Percentiles rank a stretch among this genome's conserved stretches.
Conservation (phyloP, 345 rosid genomes). For the Ceriops decandra region DNA sequence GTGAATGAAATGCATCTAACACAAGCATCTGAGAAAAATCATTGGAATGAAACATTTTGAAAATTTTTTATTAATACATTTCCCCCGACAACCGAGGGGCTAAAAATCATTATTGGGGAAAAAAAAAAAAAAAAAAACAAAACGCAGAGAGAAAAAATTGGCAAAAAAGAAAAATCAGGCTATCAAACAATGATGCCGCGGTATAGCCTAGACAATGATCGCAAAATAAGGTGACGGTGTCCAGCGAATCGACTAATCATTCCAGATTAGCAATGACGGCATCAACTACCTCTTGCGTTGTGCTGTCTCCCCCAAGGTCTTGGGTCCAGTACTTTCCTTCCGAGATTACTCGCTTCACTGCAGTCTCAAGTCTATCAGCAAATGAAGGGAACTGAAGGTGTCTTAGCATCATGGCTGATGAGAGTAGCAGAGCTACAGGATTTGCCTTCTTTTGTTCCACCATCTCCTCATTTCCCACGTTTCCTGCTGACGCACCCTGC, state of each 20-base stretch:
- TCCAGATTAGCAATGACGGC: constrained; percentile 67
- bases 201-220: too few relatives aligned
- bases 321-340: constrained; percentile 72
- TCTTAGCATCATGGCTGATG: constrained; percentile 98
- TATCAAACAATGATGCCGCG: too few relatives aligned
- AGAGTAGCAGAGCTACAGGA: constrained; percentile 87
- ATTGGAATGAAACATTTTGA: too few relatives aligned
- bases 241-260: constrained; percentile 17
- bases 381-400: constrained; percentile 95
- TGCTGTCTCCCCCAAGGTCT: constrained; percentile 76
- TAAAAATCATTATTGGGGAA: too few relatives aligned
- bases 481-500: constrained; percentile 99
- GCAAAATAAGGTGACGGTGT: neutral
- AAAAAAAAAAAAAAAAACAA: too few relatives aligned
- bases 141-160: too few relatives aligned
- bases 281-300: constrained; percentile 71
- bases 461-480: constrained; percentile 75
- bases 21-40: too few relatives aligned
- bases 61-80: too few relatives aligned
- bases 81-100: too few relatives aligned
- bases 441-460: constrained; percentile 70
- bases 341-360: constrained; percentile 62
- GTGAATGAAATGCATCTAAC: too few relatives aligned
- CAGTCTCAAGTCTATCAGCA: constrained; percentile 83
- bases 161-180: too few relatives aligned